Conservation (phyloP, 805 yeast genomes). For the Wickerhamiella shivajii region DNA sequence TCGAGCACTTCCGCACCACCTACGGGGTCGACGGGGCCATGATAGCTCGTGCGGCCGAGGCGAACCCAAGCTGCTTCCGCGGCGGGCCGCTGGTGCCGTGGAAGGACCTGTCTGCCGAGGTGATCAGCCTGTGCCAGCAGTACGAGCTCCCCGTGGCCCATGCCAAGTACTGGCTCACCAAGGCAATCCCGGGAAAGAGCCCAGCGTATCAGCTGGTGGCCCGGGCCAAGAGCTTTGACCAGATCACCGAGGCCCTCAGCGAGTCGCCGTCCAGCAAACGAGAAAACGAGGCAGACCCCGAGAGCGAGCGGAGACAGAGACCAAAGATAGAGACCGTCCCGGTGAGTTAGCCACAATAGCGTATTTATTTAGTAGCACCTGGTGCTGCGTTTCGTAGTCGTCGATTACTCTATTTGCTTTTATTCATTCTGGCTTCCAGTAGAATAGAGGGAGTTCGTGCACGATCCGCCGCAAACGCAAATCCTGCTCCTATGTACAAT, state of each 20-base stretch:
- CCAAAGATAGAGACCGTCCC: no score
- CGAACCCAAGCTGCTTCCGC: constrained; percentile 64
- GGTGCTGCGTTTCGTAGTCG: not conserved
- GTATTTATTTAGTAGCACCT: no score
- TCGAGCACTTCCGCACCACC: constrained; percentile 33
- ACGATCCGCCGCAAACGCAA: not conserved
- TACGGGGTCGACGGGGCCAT: constrained; percentile 64
- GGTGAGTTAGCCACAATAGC: no score
- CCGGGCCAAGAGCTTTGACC: constrained; percentile 38
- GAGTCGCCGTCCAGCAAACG: no score
- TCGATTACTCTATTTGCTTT: not conserved
- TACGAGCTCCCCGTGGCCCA: constrained; percentile 55
- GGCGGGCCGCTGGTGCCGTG: constrained; percentile 11
- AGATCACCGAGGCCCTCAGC: no score
- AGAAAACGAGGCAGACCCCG: no score
- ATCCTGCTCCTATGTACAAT: not conserved
- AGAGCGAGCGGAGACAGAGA: no score
- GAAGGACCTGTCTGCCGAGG: constrained; percentile 36
- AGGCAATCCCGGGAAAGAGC: constrained; percentile 67
- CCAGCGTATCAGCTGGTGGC: constrained; percentile 43
- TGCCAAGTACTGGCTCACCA: constrained; percentile 65
- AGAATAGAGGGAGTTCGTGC: not conserved
- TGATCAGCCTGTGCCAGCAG: constrained; percentile 35
- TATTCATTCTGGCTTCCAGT: not conserved
- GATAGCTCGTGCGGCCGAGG: constrained; percentile 87